A percentile compares a stretch with the other conserved stretches of the same genome.
Evolutionary conservation across 139 green algal genomes (phyloP).

Genomic region (Axilococcus clingmanii): DNA sequence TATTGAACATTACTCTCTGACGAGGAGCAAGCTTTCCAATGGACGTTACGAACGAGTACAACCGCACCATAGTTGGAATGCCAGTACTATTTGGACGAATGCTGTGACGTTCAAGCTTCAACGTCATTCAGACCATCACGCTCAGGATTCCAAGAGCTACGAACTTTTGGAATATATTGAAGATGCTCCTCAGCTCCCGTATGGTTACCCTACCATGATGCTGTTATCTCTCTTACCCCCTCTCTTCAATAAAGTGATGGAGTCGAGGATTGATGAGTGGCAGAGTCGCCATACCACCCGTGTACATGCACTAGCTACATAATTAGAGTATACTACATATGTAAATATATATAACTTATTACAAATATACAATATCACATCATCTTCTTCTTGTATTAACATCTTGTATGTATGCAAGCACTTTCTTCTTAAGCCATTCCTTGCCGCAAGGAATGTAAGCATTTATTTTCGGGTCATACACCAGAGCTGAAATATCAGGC

Average conservation of each 20-base stretch:
- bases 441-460: constrained; percentile 38
- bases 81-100: constrained; percentile 33
- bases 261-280: constrained; percentile 24
- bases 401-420: constrained; percentile 19
- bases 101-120: constrained; percentile 35
- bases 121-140: constrained; percentile 53
- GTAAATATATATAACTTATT: background rate
- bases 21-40: constrained; percentile 8
- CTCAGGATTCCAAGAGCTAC: constrained; percentile 29
- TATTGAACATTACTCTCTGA: constrained; percentile 56
- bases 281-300: too few species aligned
- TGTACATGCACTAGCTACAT: too few species aligned
- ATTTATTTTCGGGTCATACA: constrained; percentile 25
- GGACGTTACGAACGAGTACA: constrained; percentile 38
- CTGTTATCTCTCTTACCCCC: constrained; percentile 22
- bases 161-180: constrained; percentile 30
- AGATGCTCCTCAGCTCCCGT: constrained; percentile 44
- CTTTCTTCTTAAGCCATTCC: constrained; percentile 44
- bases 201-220: constrained; percentile 18
- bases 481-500: constrained; percentile 21
- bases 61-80: constrained; percentile 49
- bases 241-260: constrained; percentile 43
- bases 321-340: too few species aligned
- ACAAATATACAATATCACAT: background rate
- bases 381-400: background rate